Percentiles rank a stretch among this genome's conserved stretches.
Conservation (phyloP, 805 yeast species). For the Starmerella tilneyi region DNA sequence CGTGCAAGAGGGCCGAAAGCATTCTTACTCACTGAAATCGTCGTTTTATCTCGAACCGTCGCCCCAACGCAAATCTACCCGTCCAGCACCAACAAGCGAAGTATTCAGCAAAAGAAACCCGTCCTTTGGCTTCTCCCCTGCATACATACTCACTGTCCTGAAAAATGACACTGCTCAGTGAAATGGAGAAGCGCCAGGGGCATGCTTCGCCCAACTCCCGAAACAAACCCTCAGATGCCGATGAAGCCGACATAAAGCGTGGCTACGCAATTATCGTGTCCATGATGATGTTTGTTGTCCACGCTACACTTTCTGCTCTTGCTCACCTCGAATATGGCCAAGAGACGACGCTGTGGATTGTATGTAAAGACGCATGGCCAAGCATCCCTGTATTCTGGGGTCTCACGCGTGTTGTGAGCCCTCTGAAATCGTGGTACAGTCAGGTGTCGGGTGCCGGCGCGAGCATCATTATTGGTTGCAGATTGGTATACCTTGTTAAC, state of each 20-base stretch:
- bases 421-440: not conserved
- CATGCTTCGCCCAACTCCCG: too few species aligned
- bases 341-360: conserved; percentile 17
- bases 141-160: too few species aligned
- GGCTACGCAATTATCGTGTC: conserved; percentile 19
- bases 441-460: conserved; percentile 22
- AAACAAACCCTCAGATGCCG: too few species aligned
- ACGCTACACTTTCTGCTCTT: conserved; percentile 30
- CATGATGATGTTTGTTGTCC: conserved; percentile 28
- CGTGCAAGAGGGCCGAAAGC: too few species aligned
- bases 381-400: conserved; percentile 30
- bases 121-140: too few species aligned
- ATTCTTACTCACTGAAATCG: too few species aligned
- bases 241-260: conserved; percentile 4
- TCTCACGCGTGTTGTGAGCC: conserved; percentile 27
- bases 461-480: conserved; percentile 29
- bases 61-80: too few species aligned
- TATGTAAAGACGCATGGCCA: conserved; percentile 19
- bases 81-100: too few species aligned
- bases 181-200: conserved; percentile 15
- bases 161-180: conserved; percentile 16
- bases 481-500: conserved; percentile 29
- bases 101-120: too few species aligned
- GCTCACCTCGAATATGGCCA: conserved; percentile 34
- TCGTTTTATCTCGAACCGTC: too few species aligned